Evolutionary conservation across 2,329 filamentous ascomycete species (phyloP), one percentile per base, ranked within the genome.

Genomic region (Ophiostoma triangulosporum): DNA sequence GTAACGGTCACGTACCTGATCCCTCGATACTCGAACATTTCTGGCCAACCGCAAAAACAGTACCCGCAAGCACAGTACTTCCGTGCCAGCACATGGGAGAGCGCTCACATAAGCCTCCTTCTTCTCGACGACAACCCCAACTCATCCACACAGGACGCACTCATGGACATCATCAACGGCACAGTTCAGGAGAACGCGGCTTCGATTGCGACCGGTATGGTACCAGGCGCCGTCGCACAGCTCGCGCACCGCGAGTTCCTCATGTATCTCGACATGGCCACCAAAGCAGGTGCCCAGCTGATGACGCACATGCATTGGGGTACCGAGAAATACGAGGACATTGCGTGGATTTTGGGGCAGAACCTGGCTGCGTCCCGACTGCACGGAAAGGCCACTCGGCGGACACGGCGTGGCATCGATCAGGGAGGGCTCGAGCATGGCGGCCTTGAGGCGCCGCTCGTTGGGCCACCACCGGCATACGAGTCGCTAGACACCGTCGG

Each of bases 71-170:
- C 32, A 15, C 12, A 15, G 11, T 35, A 15, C 31, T 66, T 64
- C 24, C 65, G 63, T 4, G 66, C 61, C 6, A 67, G 65, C 20
- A 48, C 69, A 12, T 70, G 68, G 68, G 53, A 58, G 15, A 55
- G 59, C 3, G 51, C 55, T 1, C 59, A 58, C 36, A 62, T 59
- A 11, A 57, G 63, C 15, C 63, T 69, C 8, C 57, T 71, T 14
- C 59, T 68, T 15, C 36, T 70, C 14, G 64, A 69, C 48, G 56
- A 60, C 48, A 1, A 45, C 20, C 12, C 20, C 49, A 6, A 48
- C 12, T 12, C 38, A 3, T 54, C 50, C 66, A 15, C 29, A 24
- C n/a, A 43, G 54, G 61, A 60, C 14, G 45, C 58, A 3, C 54
- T 69, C 0, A 48, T 56, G 14, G 60, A 62, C 20, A 53, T 50